phyloP scores from a whole-genome alignment of 2,329 filamentous ascomycete genomes.

The Taxawa tesnikishii region DNA sequence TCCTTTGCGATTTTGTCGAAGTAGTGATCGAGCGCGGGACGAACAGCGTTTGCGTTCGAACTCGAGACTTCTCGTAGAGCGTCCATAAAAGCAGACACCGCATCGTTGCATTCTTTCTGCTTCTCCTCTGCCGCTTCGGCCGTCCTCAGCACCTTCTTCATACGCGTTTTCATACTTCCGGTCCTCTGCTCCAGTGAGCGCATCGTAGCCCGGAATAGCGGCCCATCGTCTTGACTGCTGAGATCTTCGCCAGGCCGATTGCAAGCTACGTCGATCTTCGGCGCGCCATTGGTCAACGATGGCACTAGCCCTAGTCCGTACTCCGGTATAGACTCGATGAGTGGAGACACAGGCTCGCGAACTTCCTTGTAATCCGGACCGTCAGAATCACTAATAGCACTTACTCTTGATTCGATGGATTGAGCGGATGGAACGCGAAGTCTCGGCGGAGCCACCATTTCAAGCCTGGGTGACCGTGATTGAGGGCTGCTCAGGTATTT shows the following conservation, averaged over 20 bases:
- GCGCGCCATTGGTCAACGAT: conserved; percentile 20
- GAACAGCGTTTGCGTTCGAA: conserved; percentile 92
- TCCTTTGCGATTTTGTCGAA: conserved; percentile 94
- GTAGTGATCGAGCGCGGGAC: conserved; percentile 92
- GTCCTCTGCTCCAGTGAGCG: conserved; percentile 95
- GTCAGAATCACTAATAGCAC: conserved; percentile 50
- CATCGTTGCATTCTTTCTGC: conserved; percentile 75
- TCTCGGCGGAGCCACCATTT: conserved; percentile 55
- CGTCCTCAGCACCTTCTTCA: conserved; percentile 91
- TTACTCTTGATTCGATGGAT: conserved; percentile 66
- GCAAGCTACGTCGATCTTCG: conserved; percentile 74
- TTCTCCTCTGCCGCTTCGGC: conserved; percentile 79
- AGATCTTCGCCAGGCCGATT: conserved; percentile 70
- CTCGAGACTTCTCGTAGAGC: conserved; percentile 76
- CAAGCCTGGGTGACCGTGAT: conserved; percentile 55
- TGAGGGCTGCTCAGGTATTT: conserved; percentile 25
- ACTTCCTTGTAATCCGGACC: conserved; percentile 28
- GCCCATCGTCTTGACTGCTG: conserved; percentile 77
- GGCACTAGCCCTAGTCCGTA: conserved; percentile 31
- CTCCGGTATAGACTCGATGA: conserved; percentile 35
- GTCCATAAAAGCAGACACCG: conserved; percentile 70
- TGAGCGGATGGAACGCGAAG: conserved; percentile 77
- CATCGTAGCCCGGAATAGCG: conserved; percentile 91
- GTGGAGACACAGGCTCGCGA: conserved; percentile 33
- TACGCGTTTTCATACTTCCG: conserved; percentile 79